Evolutionary conservation across 257 asterid species (phyloP).

Genomic region (Anisodus tanguticus): DNA sequence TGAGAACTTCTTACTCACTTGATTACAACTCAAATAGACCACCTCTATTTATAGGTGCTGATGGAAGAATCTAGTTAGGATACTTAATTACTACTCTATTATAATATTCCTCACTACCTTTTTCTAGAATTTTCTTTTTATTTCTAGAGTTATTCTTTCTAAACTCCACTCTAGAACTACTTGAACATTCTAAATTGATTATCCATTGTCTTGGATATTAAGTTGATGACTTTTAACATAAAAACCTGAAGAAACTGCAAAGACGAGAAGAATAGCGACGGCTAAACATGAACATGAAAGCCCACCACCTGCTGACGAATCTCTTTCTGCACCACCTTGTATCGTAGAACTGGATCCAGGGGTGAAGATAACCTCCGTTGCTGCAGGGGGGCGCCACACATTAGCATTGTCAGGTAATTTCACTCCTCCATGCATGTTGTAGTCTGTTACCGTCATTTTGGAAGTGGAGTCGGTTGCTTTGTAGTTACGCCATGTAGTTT

Average conservation of each 20-base stretch:
- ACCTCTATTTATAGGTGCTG: too few relatives aligned
- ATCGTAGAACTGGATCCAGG: conserved; percentile 69
- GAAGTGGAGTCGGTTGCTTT: conserved; percentile 40
- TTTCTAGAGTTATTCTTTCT: too few relatives aligned
- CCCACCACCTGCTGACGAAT: conserved; percentile 54
- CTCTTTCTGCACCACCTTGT: conserved; percentile 73
- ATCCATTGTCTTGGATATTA: too few relatives aligned
- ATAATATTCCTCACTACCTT: too few relatives aligned
- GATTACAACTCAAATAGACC: too few relatives aligned
- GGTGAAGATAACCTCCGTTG: conserved; percentile 68
- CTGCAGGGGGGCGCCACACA: conserved; percentile 87
- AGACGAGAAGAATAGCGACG: conserved; percentile 55
- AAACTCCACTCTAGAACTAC: too few relatives aligned
- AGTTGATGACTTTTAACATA: conserved; percentile 13
- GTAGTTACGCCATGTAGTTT: conserved; percentile 56
- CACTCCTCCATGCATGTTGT: conserved; percentile 29
- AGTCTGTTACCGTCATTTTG: conserved; percentile 26
- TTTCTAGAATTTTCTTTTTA: too few relatives aligned
- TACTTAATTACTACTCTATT: too few relatives aligned
- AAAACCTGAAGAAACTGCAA: conserved; percentile 52
- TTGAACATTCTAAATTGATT: too few relatives aligned
- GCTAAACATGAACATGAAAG: conserved; percentile 57
- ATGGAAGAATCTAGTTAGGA: too few relatives aligned
- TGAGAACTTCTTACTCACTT: too few relatives aligned
- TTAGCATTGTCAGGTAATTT: conserved; percentile 69